Evolutionary conservation across 768 basidiomycete species (phyloP), one percentile per base, ranked within the genome.

Genomic region (Boletus sp.): DNA sequence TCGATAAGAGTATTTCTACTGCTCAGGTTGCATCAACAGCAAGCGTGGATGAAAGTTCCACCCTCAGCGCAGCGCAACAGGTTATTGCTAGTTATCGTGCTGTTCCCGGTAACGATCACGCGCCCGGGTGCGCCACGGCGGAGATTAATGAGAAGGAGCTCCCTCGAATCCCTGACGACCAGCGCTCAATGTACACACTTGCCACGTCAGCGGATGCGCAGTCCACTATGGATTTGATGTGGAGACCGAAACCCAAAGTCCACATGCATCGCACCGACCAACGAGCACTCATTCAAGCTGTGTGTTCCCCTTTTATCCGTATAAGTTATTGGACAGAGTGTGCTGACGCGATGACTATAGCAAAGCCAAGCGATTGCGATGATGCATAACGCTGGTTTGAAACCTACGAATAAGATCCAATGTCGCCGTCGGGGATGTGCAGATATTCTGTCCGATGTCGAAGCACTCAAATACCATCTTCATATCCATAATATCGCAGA

Each of bases 401-500:
- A 58, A 20, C 71, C 71, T 44, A 62, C 67, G 9, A 68, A 74
- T 35, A 64, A 45, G 18, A 69, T 84, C 18, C 65, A 67, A 7
- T 84, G 83, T 61, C 74, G 72, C 28, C 76, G 80, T 37, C 65
- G 72, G 35, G 80, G 75, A 32, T 84, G 83, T 64, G 60, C 61
- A 14, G 76, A 82, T 67, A 71, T 74, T 8, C 63, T 84, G 20
- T 66, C 69, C 6, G 70, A 73, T 50, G 72, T 76, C 52, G 75
- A 75, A 59, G 77, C 78, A 18, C 73, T 84, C 48, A 77, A 77
- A 61, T 80, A 74, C 62, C 83, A 83, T 62, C 67, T 83, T 20
- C 81, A 84, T 60, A 80, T 84, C 47, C 83, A 84, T 65, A 79
- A 82, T 59, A 77, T 84, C 33, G 72, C 76, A 33, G 78, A 81